These are phyloP conservation scores for Yamagishiella unicocca DNA, from an alignment of 139 green algal species.

Conservation along the genomic window DNA sequence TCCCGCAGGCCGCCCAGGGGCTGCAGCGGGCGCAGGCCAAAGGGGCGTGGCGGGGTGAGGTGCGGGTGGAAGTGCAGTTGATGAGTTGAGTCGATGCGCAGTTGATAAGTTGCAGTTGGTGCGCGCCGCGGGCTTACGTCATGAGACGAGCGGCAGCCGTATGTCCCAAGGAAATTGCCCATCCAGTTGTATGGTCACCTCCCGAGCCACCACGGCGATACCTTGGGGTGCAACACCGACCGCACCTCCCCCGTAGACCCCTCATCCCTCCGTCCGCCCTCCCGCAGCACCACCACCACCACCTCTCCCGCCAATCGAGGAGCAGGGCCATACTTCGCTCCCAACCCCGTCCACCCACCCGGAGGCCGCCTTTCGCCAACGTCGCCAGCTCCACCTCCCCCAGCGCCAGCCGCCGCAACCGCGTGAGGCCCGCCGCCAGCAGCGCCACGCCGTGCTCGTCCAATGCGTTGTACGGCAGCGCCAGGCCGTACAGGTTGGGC, in stretches of 20 bases:
- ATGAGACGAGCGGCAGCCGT: not conserved
- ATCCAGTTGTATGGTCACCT: not conserved
- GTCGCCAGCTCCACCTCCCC: not conserved
- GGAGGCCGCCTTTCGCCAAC: not conserved
- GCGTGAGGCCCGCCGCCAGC: not conserved
- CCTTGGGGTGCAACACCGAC: too few relatives aligned
- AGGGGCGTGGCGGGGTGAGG: not conserved
- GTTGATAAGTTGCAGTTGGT: too few relatives aligned
- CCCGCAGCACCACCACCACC: not conserved
- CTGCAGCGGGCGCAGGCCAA: not conserved
- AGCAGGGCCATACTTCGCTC: too few relatives aligned
- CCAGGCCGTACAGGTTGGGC: conserved; percentile 17
- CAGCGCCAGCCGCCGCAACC: conserved; percentile 10
- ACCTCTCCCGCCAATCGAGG: too few relatives aligned
- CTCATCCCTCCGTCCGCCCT: not conserved
- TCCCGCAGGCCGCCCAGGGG: not conserved
- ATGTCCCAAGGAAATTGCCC: not conserved
- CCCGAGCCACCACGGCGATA: not conserved
- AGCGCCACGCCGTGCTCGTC: not conserved
- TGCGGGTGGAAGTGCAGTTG: too few relatives aligned
- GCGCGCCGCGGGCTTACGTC: not conserved
- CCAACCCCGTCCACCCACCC: too few relatives aligned
- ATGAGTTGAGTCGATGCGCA: too few relatives aligned
- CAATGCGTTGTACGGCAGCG: not conserved
- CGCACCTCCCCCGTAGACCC: too few relatives aligned